phyloP scores from a whole-genome alignment of 176 grass and related monocot genomes.

The Tillandsia fasciculata region DNA sequence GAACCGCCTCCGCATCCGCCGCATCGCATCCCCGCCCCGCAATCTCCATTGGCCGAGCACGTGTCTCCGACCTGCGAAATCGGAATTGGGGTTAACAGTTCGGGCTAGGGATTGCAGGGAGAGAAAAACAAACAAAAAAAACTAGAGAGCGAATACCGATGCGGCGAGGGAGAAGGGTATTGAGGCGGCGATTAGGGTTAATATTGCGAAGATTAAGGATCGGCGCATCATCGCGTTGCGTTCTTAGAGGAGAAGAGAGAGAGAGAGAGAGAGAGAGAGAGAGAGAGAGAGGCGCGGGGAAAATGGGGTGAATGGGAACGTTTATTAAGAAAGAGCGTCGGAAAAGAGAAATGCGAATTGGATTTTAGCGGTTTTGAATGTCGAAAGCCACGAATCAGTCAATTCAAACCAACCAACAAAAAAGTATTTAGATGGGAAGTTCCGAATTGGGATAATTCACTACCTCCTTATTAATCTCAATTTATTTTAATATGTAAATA shows the following conservation, averaged over 20 bases:
- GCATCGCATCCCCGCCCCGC: constrained; percentile 43
- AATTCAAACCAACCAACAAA: too few species aligned
- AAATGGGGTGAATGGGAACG: too few species aligned
- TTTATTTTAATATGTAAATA: too few species aligned
- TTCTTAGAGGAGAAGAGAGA: not conserved
- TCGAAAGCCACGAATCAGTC: too few species aligned
- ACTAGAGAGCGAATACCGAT: not conserved
- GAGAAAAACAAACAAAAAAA: not conserved
- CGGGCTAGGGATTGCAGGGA: not conserved
- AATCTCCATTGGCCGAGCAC: constrained; percentile 34
- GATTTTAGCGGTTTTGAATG: too few species aligned
- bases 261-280: constrained; percentile 3
- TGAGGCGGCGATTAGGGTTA: constrained; percentile 8
- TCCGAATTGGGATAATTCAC: too few species aligned
- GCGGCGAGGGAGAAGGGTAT: constrained; percentile 12
- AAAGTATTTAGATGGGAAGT: too few species aligned
- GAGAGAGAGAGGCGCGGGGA: not conserved
- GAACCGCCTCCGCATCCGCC: constrained; percentile 28
- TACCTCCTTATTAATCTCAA: too few species aligned
- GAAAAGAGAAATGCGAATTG: too few species aligned
- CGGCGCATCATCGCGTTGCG: not conserved
- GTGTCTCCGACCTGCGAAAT: constrained; percentile 35
- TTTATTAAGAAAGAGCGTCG: too few species aligned
- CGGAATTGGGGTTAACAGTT: not conserved
- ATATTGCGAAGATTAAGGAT: not conserved